Evolutionary conservation across 805 yeast genomes (phyloP), one percentile per base, ranked within the genome.

Genomic region (Saccharomycopsis amapae): DNA sequence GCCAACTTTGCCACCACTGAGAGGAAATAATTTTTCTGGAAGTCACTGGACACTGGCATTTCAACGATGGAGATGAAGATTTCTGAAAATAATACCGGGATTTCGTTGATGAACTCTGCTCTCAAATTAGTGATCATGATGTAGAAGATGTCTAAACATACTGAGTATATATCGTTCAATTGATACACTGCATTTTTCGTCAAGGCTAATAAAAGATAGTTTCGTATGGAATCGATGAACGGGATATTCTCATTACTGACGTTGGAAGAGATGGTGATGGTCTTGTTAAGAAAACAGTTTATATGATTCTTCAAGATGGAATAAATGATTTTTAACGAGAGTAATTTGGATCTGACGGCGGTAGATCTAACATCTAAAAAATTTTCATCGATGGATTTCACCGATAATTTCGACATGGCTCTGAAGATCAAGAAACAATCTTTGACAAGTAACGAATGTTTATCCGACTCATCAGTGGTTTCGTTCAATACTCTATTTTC

Each of bases 31-130:
- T 94, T 74, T 61, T 90, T 88, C 64, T 94, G 98, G 62, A 90
- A 97, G 7, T 89, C 67, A 0, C 96, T 86, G 1, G 97, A 85
- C 1, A 95, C 79, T 58, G 81, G 85, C 79, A 93, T 76, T 58
- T 90, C 97, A 38, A 93, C 76, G 36, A 94, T 86, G 2, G 97
- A 96, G 64, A 93, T 84, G 62, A 93, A 93, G 44, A 90, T 86
- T 58, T 93, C 97, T 38, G 81, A 83, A 67, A 89, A 76, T 58
- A 94, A 85, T 0, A 94, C 96, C 1, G 96, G 96, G 38, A 93
- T 85, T 60, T 93, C 98, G 54, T 83, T 75, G 63, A 89, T 90
- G 68, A 93, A 88, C 55, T 85, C 93, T 12, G 83, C 74, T 59
- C 98, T 78, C 55, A 94, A 67, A 56, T 87, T 84, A 20, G 88